phyloP scores from a whole-genome alignment of 1,284 basidiomycete species.

The Cutaneotrichosporon sp. region DNA sequence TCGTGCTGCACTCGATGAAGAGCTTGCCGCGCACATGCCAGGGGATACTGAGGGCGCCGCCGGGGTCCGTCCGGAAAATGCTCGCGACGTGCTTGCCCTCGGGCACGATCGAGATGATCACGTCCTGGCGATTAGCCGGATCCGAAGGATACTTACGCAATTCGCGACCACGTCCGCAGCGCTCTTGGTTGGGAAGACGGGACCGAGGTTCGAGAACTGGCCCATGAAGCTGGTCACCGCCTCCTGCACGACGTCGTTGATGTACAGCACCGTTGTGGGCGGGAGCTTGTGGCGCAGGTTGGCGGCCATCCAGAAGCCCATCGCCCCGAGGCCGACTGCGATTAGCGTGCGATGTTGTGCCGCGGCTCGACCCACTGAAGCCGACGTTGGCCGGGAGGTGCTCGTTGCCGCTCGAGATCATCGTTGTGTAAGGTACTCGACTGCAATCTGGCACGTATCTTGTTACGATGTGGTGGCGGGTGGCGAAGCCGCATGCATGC shows the following conservation, averaged over 20 bases:
- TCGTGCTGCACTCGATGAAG: slow-evolving; percentile 17
- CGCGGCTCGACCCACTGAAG: slow-evolving; percentile 16
- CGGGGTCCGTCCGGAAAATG: slow-evolving; percentile 1
- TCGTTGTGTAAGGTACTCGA: not conserved
- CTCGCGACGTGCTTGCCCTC: slow-evolving; percentile 14
- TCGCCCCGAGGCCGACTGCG: slow-evolving; percentile 13
- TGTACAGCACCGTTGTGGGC: not conserved
- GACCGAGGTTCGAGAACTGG: not conserved
- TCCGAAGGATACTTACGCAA: not conserved
- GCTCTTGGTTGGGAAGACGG: not conserved
- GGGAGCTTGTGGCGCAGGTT: slow-evolving; percentile 10
- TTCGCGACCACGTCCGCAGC: slow-evolving; percentile 9
- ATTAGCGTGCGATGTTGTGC: not conserved
- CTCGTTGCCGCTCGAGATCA: not conserved
- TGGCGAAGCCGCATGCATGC: not conserved
- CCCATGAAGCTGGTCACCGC: not conserved
- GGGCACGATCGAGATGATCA: slow-evolving; percentile 14
- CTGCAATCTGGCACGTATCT: too few relatives aligned
- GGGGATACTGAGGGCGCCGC: not conserved
- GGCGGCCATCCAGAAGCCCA: slow-evolving; percentile 14
- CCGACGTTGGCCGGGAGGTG: slow-evolving; percentile 1
- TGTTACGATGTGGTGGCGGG: too few relatives aligned
- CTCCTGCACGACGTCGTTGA: slow-evolving; percentile 9
- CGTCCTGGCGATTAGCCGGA: slow-evolving; percentile 1
- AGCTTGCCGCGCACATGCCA: slow-evolving; percentile 12